Conservation (phyloP, 2,329 filamentous ascomycete genomes). For the Seiridium unicorne region DNA sequence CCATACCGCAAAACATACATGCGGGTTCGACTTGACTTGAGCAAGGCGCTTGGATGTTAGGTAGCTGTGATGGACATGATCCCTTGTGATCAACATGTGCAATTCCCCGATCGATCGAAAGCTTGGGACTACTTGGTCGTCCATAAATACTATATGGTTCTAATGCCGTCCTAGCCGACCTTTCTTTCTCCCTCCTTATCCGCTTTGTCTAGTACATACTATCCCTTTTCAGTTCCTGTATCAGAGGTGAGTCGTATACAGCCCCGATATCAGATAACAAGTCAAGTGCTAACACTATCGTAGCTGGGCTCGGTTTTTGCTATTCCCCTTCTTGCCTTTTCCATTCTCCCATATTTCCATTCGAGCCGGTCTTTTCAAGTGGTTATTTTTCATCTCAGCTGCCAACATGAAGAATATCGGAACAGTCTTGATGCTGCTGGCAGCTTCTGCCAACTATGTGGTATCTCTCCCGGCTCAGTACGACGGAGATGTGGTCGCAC, state of each 20-base stretch:
- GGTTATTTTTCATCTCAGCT: background rate
- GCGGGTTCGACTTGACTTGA: background rate
- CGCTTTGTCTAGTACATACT: background rate
- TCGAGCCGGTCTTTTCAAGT: background rate
- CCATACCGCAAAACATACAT: background rate
- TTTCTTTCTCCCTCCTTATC: background rate
- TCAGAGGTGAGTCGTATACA: background rate
- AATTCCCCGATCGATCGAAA: background rate
- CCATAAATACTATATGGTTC: constrained; percentile 7
- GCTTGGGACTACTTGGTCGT: background rate
- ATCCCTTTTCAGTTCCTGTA: constrained; percentile 1
- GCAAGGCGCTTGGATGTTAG: too few species aligned
- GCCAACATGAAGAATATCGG: constrained; percentile 12
- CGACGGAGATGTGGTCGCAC: background rate
- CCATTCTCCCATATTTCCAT: background rate
- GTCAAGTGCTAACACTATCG: background rate
- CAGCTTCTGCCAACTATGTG: constrained; percentile 10
- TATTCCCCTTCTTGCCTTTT: background rate
- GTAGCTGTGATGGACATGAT: background rate
- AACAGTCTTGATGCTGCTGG: constrained; percentile 10
- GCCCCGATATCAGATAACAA: background rate
- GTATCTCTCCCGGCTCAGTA: constrained; percentile 7
- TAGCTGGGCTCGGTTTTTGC: constrained; percentile 1
- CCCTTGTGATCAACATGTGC: background rate
- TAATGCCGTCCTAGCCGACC: constrained; percentile 1